Conservation (phyloP, 2,329 filamentous ascomycete species). For the Chaetomium olivaceum region DNA sequence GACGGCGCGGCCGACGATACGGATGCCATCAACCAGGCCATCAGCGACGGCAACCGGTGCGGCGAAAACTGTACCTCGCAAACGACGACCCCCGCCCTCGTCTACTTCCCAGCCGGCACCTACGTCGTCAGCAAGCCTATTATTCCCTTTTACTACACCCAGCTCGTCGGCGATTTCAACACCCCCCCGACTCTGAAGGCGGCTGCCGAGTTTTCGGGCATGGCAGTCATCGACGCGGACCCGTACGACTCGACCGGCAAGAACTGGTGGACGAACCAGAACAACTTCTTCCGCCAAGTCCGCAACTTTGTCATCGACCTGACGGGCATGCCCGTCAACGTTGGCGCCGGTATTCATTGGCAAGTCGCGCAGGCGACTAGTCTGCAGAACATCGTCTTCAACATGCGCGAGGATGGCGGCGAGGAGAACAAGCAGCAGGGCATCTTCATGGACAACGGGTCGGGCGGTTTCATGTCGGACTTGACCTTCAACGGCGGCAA, state of each 20-base stretch:
- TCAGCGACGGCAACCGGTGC: conserved; percentile 76
- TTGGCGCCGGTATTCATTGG: conserved; percentile 77
- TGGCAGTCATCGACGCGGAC: conserved; percentile 86
- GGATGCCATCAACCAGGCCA: conserved; percentile 80
- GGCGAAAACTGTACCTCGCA: conserved; percentile 78
- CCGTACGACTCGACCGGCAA: conserved; percentile 70
- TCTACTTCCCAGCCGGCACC: conserved; percentile 89
- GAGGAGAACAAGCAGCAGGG: conserved; percentile 69
- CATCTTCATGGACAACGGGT: conserved; percentile 83
- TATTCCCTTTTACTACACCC: conserved; percentile 87
- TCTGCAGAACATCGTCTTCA: conserved; percentile 78
- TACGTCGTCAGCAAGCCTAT: conserved; percentile 81
- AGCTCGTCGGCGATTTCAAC: conserved; percentile 80
- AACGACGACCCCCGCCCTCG: conserved; percentile 78
- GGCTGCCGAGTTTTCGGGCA: conserved; percentile 70
- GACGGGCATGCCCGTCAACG: conserved; percentile 60
- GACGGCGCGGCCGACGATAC: conserved; percentile 77
- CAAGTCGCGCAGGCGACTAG: conserved; percentile 82
- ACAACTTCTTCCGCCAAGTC: conserved; percentile 81
- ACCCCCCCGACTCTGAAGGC: conserved; percentile 75
- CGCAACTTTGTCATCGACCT: conserved; percentile 81
- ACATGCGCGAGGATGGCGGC: conserved; percentile 69
- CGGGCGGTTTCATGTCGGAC: conserved; percentile 81
- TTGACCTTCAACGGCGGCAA: conserved; percentile 80
- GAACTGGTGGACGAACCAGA: conserved; percentile 80